Base-by-base conservation (phyloP, 805 yeast species). In the Myxozyma udenii region DNA sequence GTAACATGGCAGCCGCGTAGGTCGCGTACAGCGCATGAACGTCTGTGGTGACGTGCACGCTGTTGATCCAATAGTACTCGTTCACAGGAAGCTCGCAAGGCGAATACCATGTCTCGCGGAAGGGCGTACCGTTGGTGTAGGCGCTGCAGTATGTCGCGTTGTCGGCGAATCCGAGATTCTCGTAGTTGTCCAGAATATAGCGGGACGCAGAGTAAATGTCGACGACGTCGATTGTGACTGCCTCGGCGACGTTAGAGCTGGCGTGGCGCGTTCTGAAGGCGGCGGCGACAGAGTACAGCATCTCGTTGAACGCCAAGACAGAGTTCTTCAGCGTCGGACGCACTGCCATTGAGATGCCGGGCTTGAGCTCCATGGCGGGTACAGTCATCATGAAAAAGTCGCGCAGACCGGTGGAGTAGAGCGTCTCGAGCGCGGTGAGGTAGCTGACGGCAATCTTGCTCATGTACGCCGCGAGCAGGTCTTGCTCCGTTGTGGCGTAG, bases 1-100 rank as follows among this genome's bases (percentile, higher is more conserved):
- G 12, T 9, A 28, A 14, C 14, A 28, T 14, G 14, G 33, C 9
- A 9, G 33, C 33, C 9, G 14, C 33, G 33, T 28, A 28, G 14
- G 14, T 28, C 9, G 49, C 53, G 21, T 44, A 35, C 14, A 30
- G 36, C 14, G 32, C n/a, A 19, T 52, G 57, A 4, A 49, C 57
- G 33, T 14, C 42, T 3, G 57, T 28, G 25, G 57, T 52, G 22
- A 48, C 54, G 41, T 52, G 57, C 12, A 48, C 50, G 30, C 41
- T 26, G 41, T 52, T 48, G 28, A 52, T 36, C 46, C 48, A 52
- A 14, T 47, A 33, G 37, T 52, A 52, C 18, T 43, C 22, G 30
- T 24, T 26, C 11, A 50, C 50, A 3, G 57, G 50, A n/a, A 26
- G 23, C 19, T 30, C 19, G 19, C 57, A 52, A 14, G 28, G 11